Evolutionary conservation across 441 rosid genomes (phyloP), one percentile per base, ranked within the genome.

Genomic region (Syzygium malaccense): DNA sequence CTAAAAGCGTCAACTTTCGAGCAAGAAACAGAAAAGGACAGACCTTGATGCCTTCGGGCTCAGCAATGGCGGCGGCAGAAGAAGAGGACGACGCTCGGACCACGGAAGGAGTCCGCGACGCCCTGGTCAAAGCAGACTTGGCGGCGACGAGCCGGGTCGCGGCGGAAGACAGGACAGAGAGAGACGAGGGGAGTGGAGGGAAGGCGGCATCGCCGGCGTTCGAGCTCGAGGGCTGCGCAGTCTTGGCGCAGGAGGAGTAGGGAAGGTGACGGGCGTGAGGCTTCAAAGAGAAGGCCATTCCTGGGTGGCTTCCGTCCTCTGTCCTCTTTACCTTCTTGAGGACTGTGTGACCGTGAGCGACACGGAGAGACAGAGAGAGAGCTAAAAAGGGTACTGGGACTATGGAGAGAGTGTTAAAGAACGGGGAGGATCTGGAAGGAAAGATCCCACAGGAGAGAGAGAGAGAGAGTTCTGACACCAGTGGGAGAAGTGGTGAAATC

Each of bases 1-100:
- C 83, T 23, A 41, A 75, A 75, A 41, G 13, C 26, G n/a, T 14
- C 53, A 48, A 41, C 83, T 75, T 75, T 41, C 51, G n/a, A 75
- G 83, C 53, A 45, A n/a, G 49, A 3, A 13, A 30, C 14, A 32
- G 86, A 66, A 25, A 56, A 12, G 51, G 51, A 75, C 5, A 41
- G 89, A 97, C 99, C 98, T 96, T 94, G 92, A 96, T 94, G 94
- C 95, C 95, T 93, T 93, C 97, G 30, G 94, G 95, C 91, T 95
- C 97, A 3, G 95, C 93, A 84, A 94, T 88, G 89, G 95, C 85
- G 80, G 97, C 85, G 89, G 98, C 92, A 62, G 97, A 91, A 41
- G 95, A 88, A 60, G 95, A 71, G 71, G 83, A 90, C 7, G 96
- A 93, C 55, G 95, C 94, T 51, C 86, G 89, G 86, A 93, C 55